These are phyloP conservation scores for Cystofilobasidium ferigula DNA, from an alignment of 768 basidiomycete genomes.

Conservation along the genomic window DNA sequence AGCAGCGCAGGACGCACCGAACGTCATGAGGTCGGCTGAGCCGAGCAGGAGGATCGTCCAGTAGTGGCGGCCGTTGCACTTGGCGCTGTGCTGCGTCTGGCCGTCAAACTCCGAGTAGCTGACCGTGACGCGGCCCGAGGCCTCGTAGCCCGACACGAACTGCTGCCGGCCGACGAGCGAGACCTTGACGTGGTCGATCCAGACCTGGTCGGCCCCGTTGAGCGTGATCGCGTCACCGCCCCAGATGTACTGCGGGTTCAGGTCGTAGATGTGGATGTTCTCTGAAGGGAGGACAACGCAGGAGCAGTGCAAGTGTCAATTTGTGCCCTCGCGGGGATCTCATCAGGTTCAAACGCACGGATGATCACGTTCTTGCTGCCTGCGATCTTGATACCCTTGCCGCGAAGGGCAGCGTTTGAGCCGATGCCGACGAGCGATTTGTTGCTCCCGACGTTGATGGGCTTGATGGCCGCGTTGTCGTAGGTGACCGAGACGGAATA, in stretches of 20 bases:
- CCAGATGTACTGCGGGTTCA: background rate
- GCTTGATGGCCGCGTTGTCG: conserved; percentile 1
- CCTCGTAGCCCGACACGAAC: background rate
- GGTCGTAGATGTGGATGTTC: background rate
- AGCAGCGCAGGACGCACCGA: too few species aligned
- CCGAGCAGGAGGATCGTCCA: background rate
- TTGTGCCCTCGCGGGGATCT: too few species aligned
- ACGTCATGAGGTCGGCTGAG: background rate
- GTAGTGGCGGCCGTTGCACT: conserved; percentile 3
- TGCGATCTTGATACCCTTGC: background rate
- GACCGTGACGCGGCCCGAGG: background rate
- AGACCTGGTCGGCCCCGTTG: background rate
- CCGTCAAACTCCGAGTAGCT: conserved; percentile 7
- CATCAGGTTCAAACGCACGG: too few species aligned
- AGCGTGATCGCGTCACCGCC: conserved; percentile 5
- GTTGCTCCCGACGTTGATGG: conserved; percentile 1
- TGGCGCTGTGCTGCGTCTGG: background rate
- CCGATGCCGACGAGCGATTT: conserved; percentile 5
- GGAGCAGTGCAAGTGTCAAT: background rate
- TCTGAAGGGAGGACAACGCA: too few species aligned
- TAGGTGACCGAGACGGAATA: background rate
- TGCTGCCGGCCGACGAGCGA: background rate
- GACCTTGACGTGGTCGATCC: conserved; percentile 7
- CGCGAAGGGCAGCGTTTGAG: background rate
- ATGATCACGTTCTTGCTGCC: conserved; percentile 4